These are phyloP conservation scores for Amniculicola lignicola DNA, from an alignment of 495 filamentous ascomycete genomes.

Conservation along the genomic window DNA sequence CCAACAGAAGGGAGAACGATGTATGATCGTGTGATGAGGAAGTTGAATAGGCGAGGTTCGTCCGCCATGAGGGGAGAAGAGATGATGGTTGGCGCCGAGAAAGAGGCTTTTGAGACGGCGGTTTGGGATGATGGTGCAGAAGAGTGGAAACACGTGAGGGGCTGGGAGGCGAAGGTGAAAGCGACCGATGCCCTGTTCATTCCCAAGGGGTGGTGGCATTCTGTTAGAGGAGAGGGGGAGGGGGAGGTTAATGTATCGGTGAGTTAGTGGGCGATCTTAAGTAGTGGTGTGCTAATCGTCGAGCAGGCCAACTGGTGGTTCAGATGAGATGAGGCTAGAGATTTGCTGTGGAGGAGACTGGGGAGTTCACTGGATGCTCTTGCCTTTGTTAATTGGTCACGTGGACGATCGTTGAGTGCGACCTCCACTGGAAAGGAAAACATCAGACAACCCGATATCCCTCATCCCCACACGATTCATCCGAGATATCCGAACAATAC, in stretches of 20 bases:
- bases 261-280: slow-evolving; percentile 37
- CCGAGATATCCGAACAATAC: no score
- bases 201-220: slow-evolving; percentile 95
- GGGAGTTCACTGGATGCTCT: no score
- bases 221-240: slow-evolving; percentile 68
- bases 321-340: no score
- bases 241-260: slow-evolving; percentile 67
- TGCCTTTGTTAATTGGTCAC: no score
- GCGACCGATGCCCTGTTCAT: slow-evolving; percentile 80
- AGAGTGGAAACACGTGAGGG: slow-evolving; percentile 33
- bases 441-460: no score
- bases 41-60: slow-evolving; percentile 46
- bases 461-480: no score
- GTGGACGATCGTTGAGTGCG: no score
- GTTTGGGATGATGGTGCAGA: slow-evolving; percentile 66
- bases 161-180: slow-evolving; percentile 55
- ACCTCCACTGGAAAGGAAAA: no score
- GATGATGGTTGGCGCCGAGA: slow-evolving; percentile 84
- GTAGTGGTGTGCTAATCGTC: slow-evolving; percentile 38
- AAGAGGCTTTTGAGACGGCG: slow-evolving; percentile 57
- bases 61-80: slow-evolving; percentile 71
- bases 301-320: slow-evolving; percentile 92
- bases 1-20: slow-evolving; percentile 59
- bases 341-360: no score
- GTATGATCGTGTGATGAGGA: slow-evolving; percentile 55